phyloP scores from a whole-genome alignment of 169 alveolate genomes.

The Babesia caballi region DNA sequence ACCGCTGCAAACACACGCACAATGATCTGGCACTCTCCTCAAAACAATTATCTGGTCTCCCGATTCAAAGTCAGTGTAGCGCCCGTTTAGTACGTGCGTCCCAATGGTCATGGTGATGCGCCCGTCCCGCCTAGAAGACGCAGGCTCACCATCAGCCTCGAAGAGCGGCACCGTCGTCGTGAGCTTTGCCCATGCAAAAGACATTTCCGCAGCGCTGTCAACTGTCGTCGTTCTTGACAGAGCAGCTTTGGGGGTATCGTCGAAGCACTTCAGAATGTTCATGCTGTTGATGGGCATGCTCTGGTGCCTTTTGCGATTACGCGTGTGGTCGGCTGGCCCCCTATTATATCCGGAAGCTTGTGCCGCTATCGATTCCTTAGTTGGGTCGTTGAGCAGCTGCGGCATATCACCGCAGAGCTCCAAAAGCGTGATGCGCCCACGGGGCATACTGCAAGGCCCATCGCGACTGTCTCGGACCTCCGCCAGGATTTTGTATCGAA shows the following conservation, averaged over 20 bases:
- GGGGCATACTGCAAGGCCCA: background rate
- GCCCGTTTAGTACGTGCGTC: conserved; percentile 14
- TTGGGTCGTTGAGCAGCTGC: background rate
- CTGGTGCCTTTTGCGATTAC: background rate
- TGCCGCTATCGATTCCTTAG: background rate
- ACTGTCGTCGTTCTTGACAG: background rate
- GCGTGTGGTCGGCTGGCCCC: background rate
- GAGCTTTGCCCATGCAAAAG: conserved; percentile 28
- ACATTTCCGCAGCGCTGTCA: background rate
- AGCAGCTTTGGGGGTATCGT: background rate
- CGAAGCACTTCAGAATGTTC: conserved; percentile 19
- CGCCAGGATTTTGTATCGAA: conserved; percentile 20
- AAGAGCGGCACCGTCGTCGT: background rate
- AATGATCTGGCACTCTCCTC: conserved; percentile 43
- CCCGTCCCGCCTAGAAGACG: background rate
- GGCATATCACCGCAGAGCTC: conserved; percentile 37
- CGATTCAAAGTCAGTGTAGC: background rate
- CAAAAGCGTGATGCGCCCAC: conserved; percentile 1
- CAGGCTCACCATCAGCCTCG: background rate
- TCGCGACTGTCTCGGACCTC: background rate
- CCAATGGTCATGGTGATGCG: conserved; percentile 24
- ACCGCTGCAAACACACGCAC: conserved; percentile 11
- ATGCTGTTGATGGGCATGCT: background rate
- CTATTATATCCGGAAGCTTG: background rate
- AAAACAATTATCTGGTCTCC: conserved; percentile 15